Base-by-base conservation (phyloP, 2,329 filamentous ascomycete genomes). In the Fusarium sarcochroum region DNA sequence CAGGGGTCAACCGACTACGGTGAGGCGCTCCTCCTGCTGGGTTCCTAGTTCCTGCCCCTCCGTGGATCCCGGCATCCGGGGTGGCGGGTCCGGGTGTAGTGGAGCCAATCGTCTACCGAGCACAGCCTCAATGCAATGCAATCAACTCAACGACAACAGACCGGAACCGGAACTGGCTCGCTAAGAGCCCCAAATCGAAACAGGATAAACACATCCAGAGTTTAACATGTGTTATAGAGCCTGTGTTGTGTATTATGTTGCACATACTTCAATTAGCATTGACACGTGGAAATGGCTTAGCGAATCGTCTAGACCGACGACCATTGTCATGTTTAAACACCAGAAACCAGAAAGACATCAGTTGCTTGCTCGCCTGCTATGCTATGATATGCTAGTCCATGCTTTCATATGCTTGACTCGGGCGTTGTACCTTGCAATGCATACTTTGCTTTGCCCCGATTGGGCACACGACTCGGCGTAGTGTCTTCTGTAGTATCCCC, bases 21-120 rank as follows among this genome's bases (percentile, higher is more conserved):
- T 63, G 68, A 70, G 67, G 64, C 67, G 54, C 59, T 48, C 35
- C 27, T 25, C 15, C 21, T 50, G n/a, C 23, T 18, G 44, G 38
- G 55, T 34, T 46, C 34, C 34, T 40, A 30, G 55, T 34, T 46
- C 32, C 44, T 42, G 35, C 45, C 49, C 48, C 63, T 53, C 54
- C 48, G 59, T 68, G 63, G 61, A 57, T 54, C 66, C 65, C 63
- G 63, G 42, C 40, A 70, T 61, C 66, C 69, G 63, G 69, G 64
- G 58, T 66, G 50, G 66, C 63, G 69, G 69, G 60, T 70, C 63
- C 40, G 44, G 58, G 11, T 35, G 48, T 41, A 34, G 44, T 53
- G 61, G 56, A 23, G 34, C 37, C 37, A 50, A 59, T 53, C 23
- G 23, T 40, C 60, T 50, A 48, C 42, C 35, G 21, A 56, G 51